Percentiles rank a stretch among this genome's conserved stretches.
These are phyloP conservation scores for Xylariaceae sp. DNA, from an alignment of 2,329 filamentous ascomycete species.

Conservation along the genomic window DNA sequence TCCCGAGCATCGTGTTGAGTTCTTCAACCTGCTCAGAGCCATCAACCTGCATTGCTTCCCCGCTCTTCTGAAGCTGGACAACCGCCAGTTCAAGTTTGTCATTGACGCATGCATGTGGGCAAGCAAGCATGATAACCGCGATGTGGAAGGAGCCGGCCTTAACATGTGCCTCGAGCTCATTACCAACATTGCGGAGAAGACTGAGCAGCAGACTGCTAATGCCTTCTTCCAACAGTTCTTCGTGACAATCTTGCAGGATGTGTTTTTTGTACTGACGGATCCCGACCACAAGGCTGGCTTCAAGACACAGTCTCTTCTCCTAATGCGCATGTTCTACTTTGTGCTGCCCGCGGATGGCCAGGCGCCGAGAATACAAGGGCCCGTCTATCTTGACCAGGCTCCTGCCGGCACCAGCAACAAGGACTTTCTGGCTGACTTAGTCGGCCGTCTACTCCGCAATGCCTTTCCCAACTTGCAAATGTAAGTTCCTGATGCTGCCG, in stretches of 20 bases:
- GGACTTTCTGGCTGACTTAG: constrained; percentile 84
- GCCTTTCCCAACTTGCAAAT: constrained; percentile 90
- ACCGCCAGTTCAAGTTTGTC: constrained; percentile 96
- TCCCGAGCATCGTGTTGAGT: constrained; percentile 97
- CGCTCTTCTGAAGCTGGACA: constrained; percentile 85
- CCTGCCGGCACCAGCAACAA: constrained; percentile 77
- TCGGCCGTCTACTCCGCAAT: constrained; percentile 73
- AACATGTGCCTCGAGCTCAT: constrained; percentile 98
- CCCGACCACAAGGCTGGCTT: constrained; percentile 98
- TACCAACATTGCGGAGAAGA: constrained; percentile 92
- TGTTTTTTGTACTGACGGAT: constrained; percentile 96
- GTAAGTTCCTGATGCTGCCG: constrained; percentile 44
- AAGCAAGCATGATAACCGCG: constrained; percentile 99
- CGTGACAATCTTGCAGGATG: constrained; percentile 88
- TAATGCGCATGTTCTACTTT: constrained; percentile 95
- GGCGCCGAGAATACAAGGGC: constrained; percentile 80
- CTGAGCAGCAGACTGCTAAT: constrained; percentile 76
- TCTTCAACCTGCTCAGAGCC: constrained; percentile 91
- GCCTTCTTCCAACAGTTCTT: constrained; percentile 99
- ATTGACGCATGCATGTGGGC: constrained; percentile 99
- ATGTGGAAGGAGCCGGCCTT: constrained; percentile 91
- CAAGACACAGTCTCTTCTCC: constrained; percentile 90
- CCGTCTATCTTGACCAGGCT: constrained; percentile 85
- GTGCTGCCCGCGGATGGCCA: constrained; percentile 64
- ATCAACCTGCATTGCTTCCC: constrained; percentile 98